Conservation (phyloP, 495 filamentous ascomycete genomes). For the Hypoxylon rickii region DNA sequence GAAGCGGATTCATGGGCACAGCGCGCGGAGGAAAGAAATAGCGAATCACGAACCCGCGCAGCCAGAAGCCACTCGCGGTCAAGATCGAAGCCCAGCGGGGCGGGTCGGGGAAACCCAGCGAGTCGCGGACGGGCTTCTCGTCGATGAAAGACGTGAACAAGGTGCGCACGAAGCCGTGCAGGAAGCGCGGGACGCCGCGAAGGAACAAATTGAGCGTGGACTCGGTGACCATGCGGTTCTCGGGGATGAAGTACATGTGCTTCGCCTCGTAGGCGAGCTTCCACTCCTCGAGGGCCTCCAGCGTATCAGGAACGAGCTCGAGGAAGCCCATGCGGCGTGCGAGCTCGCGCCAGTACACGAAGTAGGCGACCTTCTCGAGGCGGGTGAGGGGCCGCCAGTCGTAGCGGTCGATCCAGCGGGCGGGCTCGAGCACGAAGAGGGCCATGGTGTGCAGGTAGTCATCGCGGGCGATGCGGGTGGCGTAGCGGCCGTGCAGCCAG, state of each 20-base stretch:
- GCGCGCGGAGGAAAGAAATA: slow-evolving; percentile 60
- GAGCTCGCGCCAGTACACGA: slow-evolving; percentile 49
- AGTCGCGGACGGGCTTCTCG: slow-evolving; percentile 56
- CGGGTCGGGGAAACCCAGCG: slow-evolving; percentile 55
- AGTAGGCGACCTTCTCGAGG: slow-evolving; percentile 45
- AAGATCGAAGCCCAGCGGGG: slow-evolving; percentile 41
- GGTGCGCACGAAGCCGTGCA: slow-evolving; percentile 52
- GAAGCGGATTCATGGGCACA: slow-evolving; percentile 45
- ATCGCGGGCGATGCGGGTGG: slow-evolving; percentile 40
- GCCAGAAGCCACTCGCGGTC: slow-evolving; percentile 46
- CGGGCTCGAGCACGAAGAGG: slow-evolving; percentile 50
- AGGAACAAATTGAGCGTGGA: slow-evolving; percentile 60
- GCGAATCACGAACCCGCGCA: slow-evolving; percentile 57
- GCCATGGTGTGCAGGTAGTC: slow-evolving; percentile 52
- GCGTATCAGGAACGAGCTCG: slow-evolving; percentile 41
- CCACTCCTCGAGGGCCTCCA: slow-evolving; percentile 60
- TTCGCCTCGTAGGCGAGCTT: slow-evolving; percentile 55
- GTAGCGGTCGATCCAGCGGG: slow-evolving; percentile 42
- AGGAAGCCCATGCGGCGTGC: slow-evolving; percentile 44
- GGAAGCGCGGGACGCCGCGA: slow-evolving; percentile 53
- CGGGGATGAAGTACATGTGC: slow-evolving; percentile 57
- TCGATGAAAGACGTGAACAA: slow-evolving; percentile 65
- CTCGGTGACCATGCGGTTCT: slow-evolving; percentile 60
- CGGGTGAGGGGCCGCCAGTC: slow-evolving; percentile 48
- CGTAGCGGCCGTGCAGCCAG: slow-evolving; percentile 61